Evolutionary conservation across 495 filamentous ascomycete genomes (phyloP).

Genomic region (Trichoderma parareesei): DNA sequence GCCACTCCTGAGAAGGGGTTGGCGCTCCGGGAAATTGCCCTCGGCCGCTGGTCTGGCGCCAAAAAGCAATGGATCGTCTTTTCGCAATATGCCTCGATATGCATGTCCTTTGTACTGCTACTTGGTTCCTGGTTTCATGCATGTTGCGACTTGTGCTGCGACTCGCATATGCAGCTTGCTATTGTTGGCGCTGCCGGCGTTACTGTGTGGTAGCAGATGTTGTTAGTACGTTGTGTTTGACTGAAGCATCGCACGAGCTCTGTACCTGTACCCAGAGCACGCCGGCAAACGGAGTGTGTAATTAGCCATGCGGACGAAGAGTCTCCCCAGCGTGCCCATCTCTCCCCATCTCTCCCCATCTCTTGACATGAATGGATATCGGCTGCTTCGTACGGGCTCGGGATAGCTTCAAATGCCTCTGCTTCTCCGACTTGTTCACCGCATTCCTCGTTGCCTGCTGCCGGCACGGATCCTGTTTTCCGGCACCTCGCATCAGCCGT

Average conservation of each 20-base stretch:
- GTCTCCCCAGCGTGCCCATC: too few species aligned
- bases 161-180: too few species aligned
- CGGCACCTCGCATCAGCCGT: background rate
- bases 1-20: slow-evolving; percentile 8
- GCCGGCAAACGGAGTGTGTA: background rate
- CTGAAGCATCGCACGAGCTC: background rate
- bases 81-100: background rate
- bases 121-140: background rate
- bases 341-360: too few species aligned
- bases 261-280: background rate
- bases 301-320: background rate
- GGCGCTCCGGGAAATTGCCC: slow-evolving; percentile 6
- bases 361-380: too few species aligned
- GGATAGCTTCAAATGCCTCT: background rate
- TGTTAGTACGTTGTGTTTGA: too few species aligned
- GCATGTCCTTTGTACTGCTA: background rate
- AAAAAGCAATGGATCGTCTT: background rate
- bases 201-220: too few species aligned
- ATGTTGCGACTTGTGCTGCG: too few species aligned
- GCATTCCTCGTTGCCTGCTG: slow-evolving; percentile 2
- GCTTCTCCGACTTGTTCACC: background rate
- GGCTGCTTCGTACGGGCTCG: too few species aligned
- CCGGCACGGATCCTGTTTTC: background rate
- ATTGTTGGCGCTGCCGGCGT: too few species aligned
- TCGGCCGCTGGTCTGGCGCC: slow-evolving; percentile 1